Evolutionary conservation across 2,329 filamentous ascomycete species (phyloP).

Genomic region (Penicillium rolfsii): DNA sequence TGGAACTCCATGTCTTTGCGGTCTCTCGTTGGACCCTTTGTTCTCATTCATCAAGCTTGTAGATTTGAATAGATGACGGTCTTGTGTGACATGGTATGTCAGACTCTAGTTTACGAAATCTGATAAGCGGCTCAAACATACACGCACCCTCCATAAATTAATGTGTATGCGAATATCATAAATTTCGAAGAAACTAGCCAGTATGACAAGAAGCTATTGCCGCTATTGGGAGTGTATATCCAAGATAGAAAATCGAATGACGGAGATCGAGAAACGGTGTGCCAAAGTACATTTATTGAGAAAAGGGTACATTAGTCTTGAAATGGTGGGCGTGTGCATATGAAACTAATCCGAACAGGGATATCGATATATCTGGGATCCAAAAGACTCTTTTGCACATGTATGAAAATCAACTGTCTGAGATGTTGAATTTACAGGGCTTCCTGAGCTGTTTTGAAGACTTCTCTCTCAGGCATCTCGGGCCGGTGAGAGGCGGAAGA

Average conservation of each 20-base stretch:
- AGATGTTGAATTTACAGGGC: background rate
- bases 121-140: background rate
- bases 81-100: too few relatives aligned
- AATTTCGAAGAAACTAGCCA: background rate
- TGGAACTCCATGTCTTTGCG: background rate
- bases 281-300: background rate
- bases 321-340: background rate
- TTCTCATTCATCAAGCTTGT: background rate
- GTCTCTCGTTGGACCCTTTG: background rate
- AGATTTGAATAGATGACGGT: background rate
- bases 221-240: slow-evolving; percentile 5
- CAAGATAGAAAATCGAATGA: background rate
- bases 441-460: slow-evolving; percentile 36
- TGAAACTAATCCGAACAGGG: background rate
- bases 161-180: background rate
- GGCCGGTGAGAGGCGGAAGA: slow-evolving; percentile 26
- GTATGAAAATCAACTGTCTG: background rate
- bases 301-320: background rate
- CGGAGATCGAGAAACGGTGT: background rate
- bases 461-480: slow-evolving; percentile 35
- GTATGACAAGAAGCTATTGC: background rate
- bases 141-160: background rate
- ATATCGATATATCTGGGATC: background rate
- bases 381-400: background rate
- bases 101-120: too few relatives aligned